These are phyloP conservation scores for Podospora didyma DNA, from an alignment of 495 filamentous ascomycete species.

Conservation along the genomic window DNA sequence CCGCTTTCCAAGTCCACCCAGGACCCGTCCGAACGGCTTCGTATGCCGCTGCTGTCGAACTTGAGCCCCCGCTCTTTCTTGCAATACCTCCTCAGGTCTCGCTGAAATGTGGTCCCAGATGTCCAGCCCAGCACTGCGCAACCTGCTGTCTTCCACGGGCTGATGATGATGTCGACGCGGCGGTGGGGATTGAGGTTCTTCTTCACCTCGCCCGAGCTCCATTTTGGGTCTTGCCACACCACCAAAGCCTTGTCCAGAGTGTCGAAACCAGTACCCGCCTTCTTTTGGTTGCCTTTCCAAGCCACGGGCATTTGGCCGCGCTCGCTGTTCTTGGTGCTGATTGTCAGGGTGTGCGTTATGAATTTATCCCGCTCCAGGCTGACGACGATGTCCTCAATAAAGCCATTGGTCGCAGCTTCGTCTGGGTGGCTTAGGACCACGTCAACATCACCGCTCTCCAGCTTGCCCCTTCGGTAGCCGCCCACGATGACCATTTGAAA, in stretches of 20 bases:
- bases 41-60: constrained; percentile 87
- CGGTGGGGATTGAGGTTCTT: constrained; percentile 80
- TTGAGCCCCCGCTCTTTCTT: constrained; percentile 71
- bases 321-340: constrained; percentile 61
- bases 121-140: constrained; percentile 89
- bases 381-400: constrained; percentile 64
- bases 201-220: constrained; percentile 39
- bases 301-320: constrained; percentile 63
- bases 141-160: constrained; percentile 81
- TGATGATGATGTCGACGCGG: constrained; percentile 90
- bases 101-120: constrained; percentile 82
- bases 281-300: constrained; percentile 41
- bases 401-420: constrained; percentile 55
- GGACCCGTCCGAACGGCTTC: constrained; percentile 58
- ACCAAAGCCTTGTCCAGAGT: constrained; percentile 86
- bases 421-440: constrained; percentile 79
- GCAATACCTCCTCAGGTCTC: constrained; percentile 77
- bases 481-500: constrained; percentile 76
- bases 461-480: constrained; percentile 81
- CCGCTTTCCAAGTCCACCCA: constrained; percentile 60
- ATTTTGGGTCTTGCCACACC: constrained; percentile 83
- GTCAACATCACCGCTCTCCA: constrained; percentile 73
- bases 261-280: constrained; percentile 63
- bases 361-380: constrained; percentile 63
- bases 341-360: constrained; percentile 77